Base-by-base conservation (phyloP, 179 eudicot species). In the Patellifolia procumbens region DNA sequence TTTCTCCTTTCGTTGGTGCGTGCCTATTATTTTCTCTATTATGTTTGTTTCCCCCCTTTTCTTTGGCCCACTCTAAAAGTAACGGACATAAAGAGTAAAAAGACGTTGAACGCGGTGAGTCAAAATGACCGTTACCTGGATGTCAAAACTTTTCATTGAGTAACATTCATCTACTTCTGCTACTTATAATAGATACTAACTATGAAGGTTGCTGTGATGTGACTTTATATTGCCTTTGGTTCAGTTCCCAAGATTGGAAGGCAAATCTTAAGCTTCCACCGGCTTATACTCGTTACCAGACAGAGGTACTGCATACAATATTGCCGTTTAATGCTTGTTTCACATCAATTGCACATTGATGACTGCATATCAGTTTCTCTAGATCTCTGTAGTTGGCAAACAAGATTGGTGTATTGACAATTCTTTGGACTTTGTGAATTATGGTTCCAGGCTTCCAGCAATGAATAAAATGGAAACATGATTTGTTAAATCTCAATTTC, bases 241-340 rank as follows among this genome's bases (percentile, higher is more conserved):
- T 63, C 76, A 78, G 81, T 35, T 63, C 81, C 31, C 13, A 72
- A 72, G 76, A 78, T 78, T 78, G 81, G 81, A 78, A 78, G 37
- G 81, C 72, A 12, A 78, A 64, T 31, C 70, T 78, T 28, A 42
- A 78, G 72, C 81, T 72, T 78, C 81, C 81, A 78, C 76, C 81
- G 7, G 4, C 76, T 52, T 76, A 78, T 64, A 78, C 76, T 52
- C 81, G 81, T 72, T 78, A 49, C 81, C 51, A 45, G 75, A 72
- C 81, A 51, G 81, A 78, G 81, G 81, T 78, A 78, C 12, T 45
- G 28, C 46, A 22, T 51, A 28, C 72, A 52, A 19, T 52, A 29
- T 63, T 63, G 64, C 56, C 32, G 49, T 62, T 52, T 39, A 59
- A 55, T 29, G 11, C 56, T 42, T 35, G 19, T 76, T 43, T 11